A percentile compares a stretch with the other conserved stretches of the same genome.
These are phyloP conservation scores for Syzygium syzygioides DNA, from an alignment of 441 rosid genomes.

Conservation along the genomic window DNA sequence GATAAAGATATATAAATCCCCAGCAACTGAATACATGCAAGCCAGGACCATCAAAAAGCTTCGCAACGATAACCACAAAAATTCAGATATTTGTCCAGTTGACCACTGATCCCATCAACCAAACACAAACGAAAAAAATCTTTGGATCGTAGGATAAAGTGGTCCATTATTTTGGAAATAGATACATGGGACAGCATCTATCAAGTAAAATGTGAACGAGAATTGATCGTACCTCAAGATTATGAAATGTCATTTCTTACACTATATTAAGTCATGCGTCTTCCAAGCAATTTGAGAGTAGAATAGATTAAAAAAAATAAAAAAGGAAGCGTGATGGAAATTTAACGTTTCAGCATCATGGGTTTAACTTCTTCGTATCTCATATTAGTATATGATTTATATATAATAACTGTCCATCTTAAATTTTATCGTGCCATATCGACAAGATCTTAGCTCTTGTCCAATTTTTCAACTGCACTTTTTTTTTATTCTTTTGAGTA, in stretches of 20 bases:
- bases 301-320: too few relatives aligned
- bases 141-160: neutral
- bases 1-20: neutral
- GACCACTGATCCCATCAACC: neutral
- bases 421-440: too few relatives aligned
- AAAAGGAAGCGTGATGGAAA: too few relatives aligned
- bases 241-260: neutral
- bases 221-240: neutral
- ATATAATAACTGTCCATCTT: too few relatives aligned
- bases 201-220: neutral
- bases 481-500: too few relatives aligned
- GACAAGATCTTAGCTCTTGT: too few relatives aligned
- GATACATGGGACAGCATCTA: neutral
- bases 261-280: neutral
- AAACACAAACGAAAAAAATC: neutral
- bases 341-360: too few relatives aligned
- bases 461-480: too few relatives aligned
- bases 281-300: neutral
- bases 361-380: too few relatives aligned
- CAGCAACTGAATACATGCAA: rapidly evolving
- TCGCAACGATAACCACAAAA: neutral
- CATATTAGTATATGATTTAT: too few relatives aligned
- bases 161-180: neutral
- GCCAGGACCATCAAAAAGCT: neutral
- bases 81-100: neutral